phyloP scores from a whole-genome alignment of 352 stramenopile species.

The Phytophthora chlamydospora region DNA sequence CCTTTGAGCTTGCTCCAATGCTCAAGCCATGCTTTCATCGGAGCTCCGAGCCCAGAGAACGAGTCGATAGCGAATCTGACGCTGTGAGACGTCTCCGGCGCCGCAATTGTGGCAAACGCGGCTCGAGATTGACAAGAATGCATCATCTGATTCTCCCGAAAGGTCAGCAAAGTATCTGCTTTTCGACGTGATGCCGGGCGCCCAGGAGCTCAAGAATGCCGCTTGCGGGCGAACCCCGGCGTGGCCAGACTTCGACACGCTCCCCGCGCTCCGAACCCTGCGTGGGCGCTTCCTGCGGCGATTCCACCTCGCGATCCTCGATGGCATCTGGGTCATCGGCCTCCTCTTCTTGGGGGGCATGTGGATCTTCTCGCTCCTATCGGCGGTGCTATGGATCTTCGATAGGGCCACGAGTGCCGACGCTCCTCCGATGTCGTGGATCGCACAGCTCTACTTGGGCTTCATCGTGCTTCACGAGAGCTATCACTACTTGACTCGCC shows the following conservation, averaged over 20 bases:
- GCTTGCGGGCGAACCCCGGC: constrained; percentile 22
- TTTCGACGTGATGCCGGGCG: constrained; percentile 1
- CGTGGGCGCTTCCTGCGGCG: constrained; percentile 41
- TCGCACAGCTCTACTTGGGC: constrained; percentile 34
- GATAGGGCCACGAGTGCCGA: not conserved
- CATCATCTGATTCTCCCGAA: not conserved
- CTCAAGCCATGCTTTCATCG: too few relatives aligned
- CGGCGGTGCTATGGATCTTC: constrained; percentile 21
- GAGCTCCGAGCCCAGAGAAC: too few relatives aligned
- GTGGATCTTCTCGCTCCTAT: constrained; percentile 25
- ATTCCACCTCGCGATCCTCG: constrained; percentile 29
- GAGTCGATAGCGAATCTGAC: too few relatives aligned
- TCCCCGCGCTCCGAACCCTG: constrained; percentile 34
- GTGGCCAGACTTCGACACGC: constrained; percentile 30
- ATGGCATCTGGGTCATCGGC: constrained; percentile 40
- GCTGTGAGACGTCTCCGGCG: too few relatives aligned
- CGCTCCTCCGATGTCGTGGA: constrained; percentile 13
- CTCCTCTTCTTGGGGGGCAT: constrained; percentile 35
- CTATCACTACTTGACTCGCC: constrained; percentile 39
- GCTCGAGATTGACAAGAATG: constrained; percentile 3
- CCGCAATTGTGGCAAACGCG: too few relatives aligned
- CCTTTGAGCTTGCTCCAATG: too few relatives aligned
- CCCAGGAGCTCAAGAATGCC: constrained; percentile 17
- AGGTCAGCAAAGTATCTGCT: not conserved
- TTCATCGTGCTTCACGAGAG: constrained; percentile 51